Evolutionary conservation across 371 early-diverging fungal genomes (phyloP), one percentile per base, ranked within the genome.

Genomic region (Mucor indicus): DNA sequence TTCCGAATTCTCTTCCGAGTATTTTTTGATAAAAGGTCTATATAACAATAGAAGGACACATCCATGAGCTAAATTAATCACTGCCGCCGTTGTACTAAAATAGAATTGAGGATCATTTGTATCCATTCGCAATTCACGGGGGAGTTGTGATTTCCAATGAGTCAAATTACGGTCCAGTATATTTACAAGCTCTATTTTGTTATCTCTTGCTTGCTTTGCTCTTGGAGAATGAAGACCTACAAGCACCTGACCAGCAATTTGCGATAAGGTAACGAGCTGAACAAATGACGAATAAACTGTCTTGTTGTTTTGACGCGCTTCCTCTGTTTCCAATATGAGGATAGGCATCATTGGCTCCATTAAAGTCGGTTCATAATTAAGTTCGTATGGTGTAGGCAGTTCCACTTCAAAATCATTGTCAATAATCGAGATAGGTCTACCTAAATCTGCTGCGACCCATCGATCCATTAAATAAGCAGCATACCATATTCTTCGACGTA

Each of bases 371-470:
- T 31, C 17, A 4, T 38, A 46, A 9, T 53, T 47, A 1, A 75
- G 29, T 46, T 75, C 76, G 22, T 59, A 65, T 4, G 53, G 39
- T 1, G 67, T 52, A 13, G 76, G 76, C 12, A 69, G 44, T 24
- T 67, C 63, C 12, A 66, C 66, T 30, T 72, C 72, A 44, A 69
- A 69, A 11, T 69, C 69, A 15, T 61, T 53, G 19, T 75, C 70
- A 1, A 60, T 25, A 13, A 69, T 65, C 11, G 66, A 59, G 6
- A 63, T 16, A 0, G 67, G 66, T 2, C 65, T 53, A 12, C 68
- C 69, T 19, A 69, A 31, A 30, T 67, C 63, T 5, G 72, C 67
- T 16, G 62, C 45, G 8, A 61, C 60, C 68, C 67, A 69, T 24
- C 64, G 48, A 41, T 75, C 76, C 52, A 69, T 59, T 5, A 63